Conservation (phyloP, 2,329 filamentous ascomycete genomes). For the Aspergillus unguis region DNA sequence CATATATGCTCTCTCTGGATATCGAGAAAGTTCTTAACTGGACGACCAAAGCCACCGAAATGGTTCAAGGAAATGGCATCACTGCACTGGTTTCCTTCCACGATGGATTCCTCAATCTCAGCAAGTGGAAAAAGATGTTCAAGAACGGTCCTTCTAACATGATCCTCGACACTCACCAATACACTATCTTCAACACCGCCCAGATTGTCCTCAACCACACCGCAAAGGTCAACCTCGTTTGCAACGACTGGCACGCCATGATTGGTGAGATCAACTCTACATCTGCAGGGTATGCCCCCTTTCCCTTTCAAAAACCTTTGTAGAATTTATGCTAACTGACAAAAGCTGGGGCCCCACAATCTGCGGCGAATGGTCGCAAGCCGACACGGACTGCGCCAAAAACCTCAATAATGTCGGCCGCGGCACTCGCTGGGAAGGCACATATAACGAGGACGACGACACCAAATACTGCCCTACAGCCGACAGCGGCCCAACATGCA, state of each 20-base stretch:
- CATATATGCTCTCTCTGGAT: conserved; percentile 73
- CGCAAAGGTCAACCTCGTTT: conserved; percentile 82
- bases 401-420: conserved; percentile 86
- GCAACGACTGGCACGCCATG: conserved; percentile 80
- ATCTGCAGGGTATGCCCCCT: conserved; percentile 55
- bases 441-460: conserved; percentile 64
- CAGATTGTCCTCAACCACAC: conserved; percentile 80
- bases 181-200: conserved; percentile 92
- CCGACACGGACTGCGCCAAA: conserved; percentile 87
- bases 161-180: conserved; percentile 95
- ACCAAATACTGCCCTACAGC: conserved; percentile 70
- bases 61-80: conserved; percentile 75
- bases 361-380: conserved; percentile 96
- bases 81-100: conserved; percentile 75
- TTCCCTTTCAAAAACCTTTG: not conserved
- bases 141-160: conserved; percentile 64
- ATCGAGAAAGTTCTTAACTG: conserved; percentile 68
- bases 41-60: conserved; percentile 69
- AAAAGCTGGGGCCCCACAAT: conserved; percentile 79
- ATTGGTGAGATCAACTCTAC: conserved; percentile 68
- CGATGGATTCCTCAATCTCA: conserved; percentile 89
- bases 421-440: conserved; percentile 90
- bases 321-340: conserved; percentile 1
- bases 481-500: conserved; percentile 59
- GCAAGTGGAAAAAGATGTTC: conserved; percentile 85